Conservation (phyloP, 768 basidiomycete genomes). For the Tulasnella sp. region DNA sequence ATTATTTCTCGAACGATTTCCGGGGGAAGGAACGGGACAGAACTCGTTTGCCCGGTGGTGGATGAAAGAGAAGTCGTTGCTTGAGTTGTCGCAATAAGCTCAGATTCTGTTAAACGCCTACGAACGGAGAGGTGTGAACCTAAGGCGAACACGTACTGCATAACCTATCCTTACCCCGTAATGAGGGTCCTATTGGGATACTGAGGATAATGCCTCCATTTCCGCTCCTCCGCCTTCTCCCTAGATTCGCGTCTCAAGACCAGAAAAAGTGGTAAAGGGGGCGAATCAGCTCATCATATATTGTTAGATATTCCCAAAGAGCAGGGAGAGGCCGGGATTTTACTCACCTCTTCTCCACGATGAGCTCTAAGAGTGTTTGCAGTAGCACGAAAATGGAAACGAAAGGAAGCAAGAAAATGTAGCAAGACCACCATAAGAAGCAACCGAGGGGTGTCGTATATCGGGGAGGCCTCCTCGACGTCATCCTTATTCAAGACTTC, state of each 20-base stretch:
- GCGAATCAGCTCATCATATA: neutral
- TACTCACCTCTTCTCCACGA: neutral
- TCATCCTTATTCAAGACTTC: too few relatives aligned
- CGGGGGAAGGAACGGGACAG: neutral
- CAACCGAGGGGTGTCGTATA: neutral
- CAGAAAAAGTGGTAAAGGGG: neutral
- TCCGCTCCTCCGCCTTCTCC: neutral
- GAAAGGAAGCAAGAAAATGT: neutral
- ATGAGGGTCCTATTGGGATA: neutral
- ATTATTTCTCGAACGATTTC: neutral
- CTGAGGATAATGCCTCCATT: neutral
- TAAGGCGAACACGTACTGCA: neutral
- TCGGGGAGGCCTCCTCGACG: too few relatives aligned
- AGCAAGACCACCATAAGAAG: neutral
- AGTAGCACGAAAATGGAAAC: neutral
- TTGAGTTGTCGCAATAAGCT: neutral
- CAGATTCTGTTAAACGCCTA: neutral
- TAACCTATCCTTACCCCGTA: neutral
- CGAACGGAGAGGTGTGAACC: neutral
- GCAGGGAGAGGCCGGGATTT: neutral
- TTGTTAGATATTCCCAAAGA: neutral
- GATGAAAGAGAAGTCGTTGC: neutral
- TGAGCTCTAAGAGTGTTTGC: neutral
- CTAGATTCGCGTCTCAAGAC: neutral
- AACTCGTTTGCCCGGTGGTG: neutral